Evolutionary conservation across 345 rosid species (phyloP), one percentile per base, ranked within the genome.

Genomic region (Dovyalis caffra): DNA sequence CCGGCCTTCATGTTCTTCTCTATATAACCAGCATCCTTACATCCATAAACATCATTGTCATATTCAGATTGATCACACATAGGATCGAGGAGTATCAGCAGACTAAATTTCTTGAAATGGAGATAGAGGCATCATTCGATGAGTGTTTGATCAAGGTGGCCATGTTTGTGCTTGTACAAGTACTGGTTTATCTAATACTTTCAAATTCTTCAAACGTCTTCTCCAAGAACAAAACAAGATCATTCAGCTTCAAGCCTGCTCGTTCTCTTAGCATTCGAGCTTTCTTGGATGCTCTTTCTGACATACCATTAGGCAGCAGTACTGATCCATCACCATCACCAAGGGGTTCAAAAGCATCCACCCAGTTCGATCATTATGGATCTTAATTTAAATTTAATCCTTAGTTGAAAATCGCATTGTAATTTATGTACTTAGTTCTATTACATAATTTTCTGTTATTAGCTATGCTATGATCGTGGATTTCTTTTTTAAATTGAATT

Each of bases 191-290:
- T 70, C 71, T 83, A 49, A 85, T 89, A 40, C 86, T 87, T 60
- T 65, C 86, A 26, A 87, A 79, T 1, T 89, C 84, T 57, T 87
- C 92, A 4, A 70, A 82, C 26, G 56, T 86, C 63, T 89, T 86
- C 85, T 83, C 87, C 74, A 69, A 74, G 74, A 78, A 83, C 68
- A 84, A 70, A 77, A 80, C 28, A 64, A 76, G 82, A 34, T 78
- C 90, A 0, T 70, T 79, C 26, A 79, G 86, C 77, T 88, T 87
- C 89, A 84, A 68, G 64, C 78, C 82, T 3, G 88, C 87, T 64
- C 86, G 88, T 37, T 89, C 92, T 5, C 64, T 78, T 14, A 89
- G 88, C 77, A 84, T 87, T 70, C 81, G 84, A 37, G 69, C 88
- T 65, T 77, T 85, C 35, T 67, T 87, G 11, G 90, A 84, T 0